A percentile compares a stretch with the other conserved stretches of the same genome.
These are phyloP conservation scores for Spinacia oleracea DNA, from an alignment of 179 eudicot species.

Conservation along the genomic window DNA sequence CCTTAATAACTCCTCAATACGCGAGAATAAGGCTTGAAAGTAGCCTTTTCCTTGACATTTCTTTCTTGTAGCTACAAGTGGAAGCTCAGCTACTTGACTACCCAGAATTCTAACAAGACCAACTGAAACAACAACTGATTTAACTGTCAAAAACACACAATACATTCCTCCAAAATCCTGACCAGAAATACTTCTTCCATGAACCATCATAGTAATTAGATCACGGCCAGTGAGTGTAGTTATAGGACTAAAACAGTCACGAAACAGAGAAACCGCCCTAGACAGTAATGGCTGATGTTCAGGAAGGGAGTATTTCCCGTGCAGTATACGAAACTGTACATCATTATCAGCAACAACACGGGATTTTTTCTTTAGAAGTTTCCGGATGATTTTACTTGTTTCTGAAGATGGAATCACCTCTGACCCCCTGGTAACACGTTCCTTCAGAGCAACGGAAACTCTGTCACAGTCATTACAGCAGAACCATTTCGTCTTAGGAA, in stretches of 20 bases:
- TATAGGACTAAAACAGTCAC: slow-evolving; percentile 47
- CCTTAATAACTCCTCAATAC: slow-evolving; percentile 58
- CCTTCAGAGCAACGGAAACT: slow-evolving; percentile 52
- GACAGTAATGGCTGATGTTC: slow-evolving; percentile 66
- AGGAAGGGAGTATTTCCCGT: slow-evolving; percentile 65
- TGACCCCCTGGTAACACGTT: slow-evolving; percentile 47
- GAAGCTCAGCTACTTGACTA: slow-evolving; percentile 90
- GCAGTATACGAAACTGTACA: slow-evolving; percentile 61
- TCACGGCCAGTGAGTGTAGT: slow-evolving; percentile 37
- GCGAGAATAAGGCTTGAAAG: slow-evolving; percentile 67
- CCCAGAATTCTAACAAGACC: slow-evolving; percentile 86
- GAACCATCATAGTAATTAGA: slow-evolving; percentile 46
- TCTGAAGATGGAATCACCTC: slow-evolving; percentile 49
- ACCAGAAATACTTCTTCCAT: slow-evolving; percentile 77
- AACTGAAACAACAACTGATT: slow-evolving; percentile 81
- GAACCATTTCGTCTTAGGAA: slow-evolving; percentile 85
- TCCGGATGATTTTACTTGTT: slow-evolving; percentile 39
- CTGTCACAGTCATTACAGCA: slow-evolving; percentile 68
- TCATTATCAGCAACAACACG: slow-evolving; percentile 41
- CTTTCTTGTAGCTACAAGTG: slow-evolving; percentile 90
- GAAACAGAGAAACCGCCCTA: slow-evolving; percentile 69
- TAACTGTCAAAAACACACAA: slow-evolving; percentile 63
- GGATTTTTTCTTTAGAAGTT: slow-evolving; percentile 43
- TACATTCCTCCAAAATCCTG: slow-evolving; percentile 96
- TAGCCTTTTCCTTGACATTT: slow-evolving; percentile 86